Evolutionary conservation across 2,329 filamentous ascomycete species (phyloP).

Genomic region (Apiospora rasikravindrae): DNA sequence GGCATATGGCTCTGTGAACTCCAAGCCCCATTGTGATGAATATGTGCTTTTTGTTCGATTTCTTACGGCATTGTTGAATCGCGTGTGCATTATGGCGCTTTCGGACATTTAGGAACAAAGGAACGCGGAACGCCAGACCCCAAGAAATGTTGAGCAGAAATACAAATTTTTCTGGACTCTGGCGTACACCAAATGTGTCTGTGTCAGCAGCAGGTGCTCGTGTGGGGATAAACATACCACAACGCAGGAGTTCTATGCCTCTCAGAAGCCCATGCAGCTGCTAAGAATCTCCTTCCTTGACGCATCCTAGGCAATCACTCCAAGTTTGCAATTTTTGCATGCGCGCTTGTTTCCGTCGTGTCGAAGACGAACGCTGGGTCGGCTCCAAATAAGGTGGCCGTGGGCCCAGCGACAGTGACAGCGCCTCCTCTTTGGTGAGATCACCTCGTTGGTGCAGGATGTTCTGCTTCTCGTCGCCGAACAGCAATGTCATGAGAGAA

Average conservation of each 20-base stretch:
- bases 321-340: neutral
- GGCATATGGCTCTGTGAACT: neutral
- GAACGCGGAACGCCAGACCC: neutral
- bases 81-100: neutral
- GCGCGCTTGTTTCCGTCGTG: neutral
- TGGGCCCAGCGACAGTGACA: neutral
- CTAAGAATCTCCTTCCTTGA: neutral
- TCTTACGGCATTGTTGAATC: neutral
- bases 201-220: neutral
- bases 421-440: neutral
- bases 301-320: conserved; percentile 1
- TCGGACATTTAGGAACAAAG: neutral
- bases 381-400: neutral
- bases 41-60: neutral
- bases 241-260: neutral
- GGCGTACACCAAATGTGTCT: neutral
- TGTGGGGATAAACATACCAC: neutral
- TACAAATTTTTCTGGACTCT: neutral
- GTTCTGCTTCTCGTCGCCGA: neutral
- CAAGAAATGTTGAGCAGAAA: neutral
- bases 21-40: neutral
- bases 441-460: neutral
- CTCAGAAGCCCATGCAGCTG: neutral
- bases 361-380: neutral
- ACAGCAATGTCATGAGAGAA: neutral